These are phyloP conservation scores for Trichosanthes truncata DNA, from an alignment of 306 rosid species.

Conservation along the genomic window DNA sequence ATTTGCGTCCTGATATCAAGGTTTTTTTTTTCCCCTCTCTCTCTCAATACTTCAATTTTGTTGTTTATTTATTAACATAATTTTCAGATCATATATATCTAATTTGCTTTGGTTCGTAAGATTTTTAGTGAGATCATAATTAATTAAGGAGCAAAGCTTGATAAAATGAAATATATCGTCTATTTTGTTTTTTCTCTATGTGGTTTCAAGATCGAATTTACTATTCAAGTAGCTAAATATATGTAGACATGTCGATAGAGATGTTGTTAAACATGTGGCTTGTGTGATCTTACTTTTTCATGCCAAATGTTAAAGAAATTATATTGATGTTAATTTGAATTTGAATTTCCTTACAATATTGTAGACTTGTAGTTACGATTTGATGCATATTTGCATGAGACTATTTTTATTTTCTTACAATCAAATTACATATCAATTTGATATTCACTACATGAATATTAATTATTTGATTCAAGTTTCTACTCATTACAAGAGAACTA, in stretches of 20 bases:
- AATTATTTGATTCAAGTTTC: not conserved
- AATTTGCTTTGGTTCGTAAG: not conserved
- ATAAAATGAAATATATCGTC: not conserved
- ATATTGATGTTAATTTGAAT: not conserved
- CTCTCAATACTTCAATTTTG: not conserved
- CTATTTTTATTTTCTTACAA: not conserved
- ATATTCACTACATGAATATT: too few species aligned
- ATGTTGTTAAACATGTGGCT: too few species aligned
- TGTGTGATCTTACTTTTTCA: too few species aligned
- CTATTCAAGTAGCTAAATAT: not conserved
- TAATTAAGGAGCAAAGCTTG: not conserved
- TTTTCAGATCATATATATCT: not conserved
- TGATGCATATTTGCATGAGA: too few species aligned
- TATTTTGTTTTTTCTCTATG: not conserved
- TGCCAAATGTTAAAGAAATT: not conserved
- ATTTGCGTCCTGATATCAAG: conserved; percentile 89
- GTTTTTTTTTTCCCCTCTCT: conserved; percentile 17
- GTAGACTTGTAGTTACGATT: too few species aligned
- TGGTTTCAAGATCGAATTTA: not conserved
- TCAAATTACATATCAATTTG: not conserved
- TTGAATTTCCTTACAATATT: not conserved
- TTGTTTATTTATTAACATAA: not conserved
- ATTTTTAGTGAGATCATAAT: not conserved
- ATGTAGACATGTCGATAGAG: not conserved
- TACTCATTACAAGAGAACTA: too few species aligned